These are phyloP conservation scores for Hymenoscyphus fructigenus DNA, from an alignment of 2,329 filamentous ascomycete species.

Conservation along the genomic window DNA sequence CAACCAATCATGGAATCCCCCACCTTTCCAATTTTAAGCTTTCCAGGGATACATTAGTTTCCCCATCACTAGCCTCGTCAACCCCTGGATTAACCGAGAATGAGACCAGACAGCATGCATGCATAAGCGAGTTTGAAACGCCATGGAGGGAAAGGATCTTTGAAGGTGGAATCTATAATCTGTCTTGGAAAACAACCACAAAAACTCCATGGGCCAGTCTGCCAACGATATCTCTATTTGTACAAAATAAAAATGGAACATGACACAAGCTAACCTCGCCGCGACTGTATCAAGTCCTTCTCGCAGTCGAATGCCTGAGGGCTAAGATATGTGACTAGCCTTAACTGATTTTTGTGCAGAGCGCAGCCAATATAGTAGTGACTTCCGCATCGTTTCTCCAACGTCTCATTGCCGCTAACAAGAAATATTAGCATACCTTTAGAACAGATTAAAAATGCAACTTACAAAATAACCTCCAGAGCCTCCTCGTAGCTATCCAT, in stretches of 20 bases:
- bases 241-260: not conserved
- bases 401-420: constrained; percentile 17
- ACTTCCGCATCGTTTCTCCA: constrained; percentile 18
- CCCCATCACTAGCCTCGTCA: not conserved
- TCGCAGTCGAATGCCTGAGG: constrained; percentile 14
- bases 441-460: not conserved
- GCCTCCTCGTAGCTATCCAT: constrained; percentile 29
- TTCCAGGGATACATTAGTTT: not conserved
- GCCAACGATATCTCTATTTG: not conserved
- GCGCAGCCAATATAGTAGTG: constrained; percentile 23
- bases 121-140: too few species aligned
- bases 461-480: constrained; percentile 25
- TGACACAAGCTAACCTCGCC: not conserved
- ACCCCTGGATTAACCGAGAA: not conserved
- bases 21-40: not conserved
- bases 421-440: not conserved
- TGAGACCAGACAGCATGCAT: not conserved
- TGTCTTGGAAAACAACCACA: not conserved
- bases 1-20: not conserved
- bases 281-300: not conserved
- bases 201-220: not conserved
- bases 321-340: constrained; percentile 22
- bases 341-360: constrained; percentile 17
- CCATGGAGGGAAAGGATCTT: not conserved
- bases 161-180: not conserved